Base-by-base conservation (phyloP, 2,329 filamentous ascomycete genomes). In the Arthroderma sp. region DNA sequence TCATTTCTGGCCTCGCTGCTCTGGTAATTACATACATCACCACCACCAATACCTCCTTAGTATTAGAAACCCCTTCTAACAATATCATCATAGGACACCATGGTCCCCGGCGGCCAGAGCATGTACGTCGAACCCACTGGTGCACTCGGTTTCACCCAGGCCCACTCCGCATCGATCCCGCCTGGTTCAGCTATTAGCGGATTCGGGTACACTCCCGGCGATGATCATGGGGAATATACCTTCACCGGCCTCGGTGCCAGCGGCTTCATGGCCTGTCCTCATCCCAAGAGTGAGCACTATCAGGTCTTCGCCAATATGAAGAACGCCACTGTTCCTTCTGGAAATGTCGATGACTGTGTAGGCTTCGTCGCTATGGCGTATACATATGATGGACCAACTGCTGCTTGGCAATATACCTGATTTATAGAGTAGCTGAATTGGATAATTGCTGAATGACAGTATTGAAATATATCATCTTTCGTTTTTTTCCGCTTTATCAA, bases 71-170 rank as follows among this genome's bases (percentile, higher is more conserved):
- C 15, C 22, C 67, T 62, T 4, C 37, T 49, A 46, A 47, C 46
- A 27, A 32, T 40, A 47, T 28, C 22, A 15, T 8, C 4, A 33
- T 34, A 74, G 55, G 60, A 64, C 31, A 70, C 75, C 30, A 56
- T 68, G 29, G 78, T 81, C 4, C 77, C 78, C 4, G 78, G 78
- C 29, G 79, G 80, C 28, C 78, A 83, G 53, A 61, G 68, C 46
- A 67, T 80, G 52, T 83, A 76, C 58, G 67, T 82, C 46, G 64
- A 61, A 3, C 64, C 70, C 3, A 59, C 67, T 28, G 80, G 78
- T 4, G 63, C 68, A 6, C 58, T 83, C 46, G 64, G 67, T 44
- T 82, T 74, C 62, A 75, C 76, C 0, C 49, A 54, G 15, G 67
- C 77, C 0, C 76, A 81, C 61, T 78, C 74, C 0, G 61, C 59